Base-by-base conservation (phyloP, 495 filamentous ascomycete genomes). In the Pseudoneurospora amorphoporcata region DNA sequence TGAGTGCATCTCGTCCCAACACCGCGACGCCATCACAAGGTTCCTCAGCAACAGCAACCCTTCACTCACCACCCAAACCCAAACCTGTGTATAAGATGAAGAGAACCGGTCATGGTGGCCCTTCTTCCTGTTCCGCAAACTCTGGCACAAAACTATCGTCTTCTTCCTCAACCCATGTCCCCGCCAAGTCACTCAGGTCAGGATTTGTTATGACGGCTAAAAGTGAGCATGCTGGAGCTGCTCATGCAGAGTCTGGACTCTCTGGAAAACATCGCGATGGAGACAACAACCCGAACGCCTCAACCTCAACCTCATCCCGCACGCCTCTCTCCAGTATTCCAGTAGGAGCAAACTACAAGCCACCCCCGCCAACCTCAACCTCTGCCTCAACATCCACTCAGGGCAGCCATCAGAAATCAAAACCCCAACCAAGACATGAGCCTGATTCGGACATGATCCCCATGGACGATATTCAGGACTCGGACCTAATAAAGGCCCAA, bases 71-170 rank as follows among this genome's bases (percentile, higher is more conserved):
- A 61, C 53, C 53, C 23, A 65, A 65, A 65, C 53, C 53, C 14
- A 45, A 74, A 39, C 73, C 75, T 2, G 41, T 76, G 2, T 72
- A 73, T 70, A 77, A 75, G 42, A 73, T 77, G 73, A 73, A 43
- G 45, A 69, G 75, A 35, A 77, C 73, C 9, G 75, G 75, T 0
- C 68, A 73, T 40, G 72, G 68, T 29, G 70, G 75, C 0, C 45
- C 70, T 19, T 77, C 65, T 19, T 70, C 75, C 3, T 19, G 68
- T 32, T 70, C 71, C 17, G 37, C 53, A 61, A 61, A 35, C 12
- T 8, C 53, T 61, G 12, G 23, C 71, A n/a, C 29, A 17, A 42
- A n/a, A 39, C 3, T 35, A 70, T 37, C 74, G n/a, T 74, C 72
- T 2, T 1, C 5, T n/a, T 78, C 71, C 2, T 73, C 14, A 7